A percentile compares a stretch with the other conserved stretches of the same genome.
phyloP scores from a whole-genome alignment of 1,284 basidiomycete species.

The Tylopilus sp. region DNA sequence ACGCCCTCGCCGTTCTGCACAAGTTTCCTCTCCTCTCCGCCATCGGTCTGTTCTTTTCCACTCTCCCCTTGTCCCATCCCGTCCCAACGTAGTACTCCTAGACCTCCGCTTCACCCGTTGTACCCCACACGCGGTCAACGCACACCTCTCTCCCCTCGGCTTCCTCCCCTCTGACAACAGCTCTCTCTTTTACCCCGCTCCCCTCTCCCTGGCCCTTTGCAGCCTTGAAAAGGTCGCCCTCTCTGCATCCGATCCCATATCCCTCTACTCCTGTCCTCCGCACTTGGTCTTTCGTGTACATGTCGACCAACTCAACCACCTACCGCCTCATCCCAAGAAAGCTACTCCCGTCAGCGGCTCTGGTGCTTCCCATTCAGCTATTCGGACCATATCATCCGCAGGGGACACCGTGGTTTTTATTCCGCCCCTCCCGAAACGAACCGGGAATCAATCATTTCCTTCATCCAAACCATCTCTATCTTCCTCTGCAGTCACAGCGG shows the following conservation, averaged over 20 bases:
- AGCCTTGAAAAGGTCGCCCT: conserved; percentile 26
- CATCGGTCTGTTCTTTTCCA: conserved; percentile 37
- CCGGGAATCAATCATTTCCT: background rate
- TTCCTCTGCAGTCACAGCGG: background rate
- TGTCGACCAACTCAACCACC: conserved; percentile 14
- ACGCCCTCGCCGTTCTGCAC: conserved; percentile 31
- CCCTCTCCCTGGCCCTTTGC: conserved; percentile 25
- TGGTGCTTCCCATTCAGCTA: background rate
- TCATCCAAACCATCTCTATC: background rate
- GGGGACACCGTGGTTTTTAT: conserved; percentile 21
- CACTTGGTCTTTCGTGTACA: conserved; percentile 31
- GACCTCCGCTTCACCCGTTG: conserved; percentile 34
- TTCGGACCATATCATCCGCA: conserved; percentile 9
- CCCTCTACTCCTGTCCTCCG: conserved; percentile 29
- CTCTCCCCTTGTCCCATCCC: background rate
- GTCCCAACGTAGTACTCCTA: conserved; percentile 9
- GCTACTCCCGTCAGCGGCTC: background rate
- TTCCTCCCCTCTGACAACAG: conserved; percentile 25
- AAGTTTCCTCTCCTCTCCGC: conserved; percentile 43
- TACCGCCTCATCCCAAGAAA: conserved; percentile 2
- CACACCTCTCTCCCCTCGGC: conserved; percentile 17
- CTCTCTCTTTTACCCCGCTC: conserved; percentile 28
- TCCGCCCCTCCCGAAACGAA: conserved; percentile 14
- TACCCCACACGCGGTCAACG: conserved; percentile 16
- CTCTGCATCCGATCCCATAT: conserved; percentile 11